Conservation (phyloP, 1,284 basidiomycete genomes). For the Irpex rosettiformis region DNA sequence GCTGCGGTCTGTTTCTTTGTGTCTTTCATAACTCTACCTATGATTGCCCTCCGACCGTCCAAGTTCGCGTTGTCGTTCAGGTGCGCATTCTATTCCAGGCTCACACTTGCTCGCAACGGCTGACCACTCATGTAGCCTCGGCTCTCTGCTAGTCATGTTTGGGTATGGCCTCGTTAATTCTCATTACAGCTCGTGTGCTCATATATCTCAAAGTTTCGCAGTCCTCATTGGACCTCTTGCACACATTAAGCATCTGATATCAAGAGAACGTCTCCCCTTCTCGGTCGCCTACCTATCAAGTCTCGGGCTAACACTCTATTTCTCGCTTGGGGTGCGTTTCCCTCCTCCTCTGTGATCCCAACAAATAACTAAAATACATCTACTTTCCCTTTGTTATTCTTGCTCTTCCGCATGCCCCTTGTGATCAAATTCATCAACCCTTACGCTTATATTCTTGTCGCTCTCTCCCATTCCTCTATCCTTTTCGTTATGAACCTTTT, state of each 20-base stretch:
- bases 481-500: too few relatives aligned
- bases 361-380: too few relatives aligned
- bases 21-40: conserved; percentile 87
- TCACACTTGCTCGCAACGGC: background rate
- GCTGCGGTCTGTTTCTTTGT: conserved; percentile 95
- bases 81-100: conserved; percentile 31
- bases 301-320: conserved; percentile 83
- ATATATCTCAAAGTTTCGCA: conserved; percentile 61
- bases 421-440: background rate
- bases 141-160: conserved; percentile 84
- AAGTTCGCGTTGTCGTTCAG: conserved; percentile 92
- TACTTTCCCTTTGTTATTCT: too few relatives aligned
- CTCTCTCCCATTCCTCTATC: conserved; percentile 6
- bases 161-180: conserved; percentile 49
- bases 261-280: conserved; percentile 86
- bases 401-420: too few relatives aligned
- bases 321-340: conserved; percentile 74
- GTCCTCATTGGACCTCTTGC: conserved; percentile 83
- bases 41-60: conserved; percentile 78
- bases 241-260: conserved; percentile 86
- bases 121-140: conserved; percentile 46
- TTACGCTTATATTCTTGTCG: background rate
- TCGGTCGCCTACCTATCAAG: conserved; percentile 81
- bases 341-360: background rate
- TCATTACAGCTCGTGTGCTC: conserved; percentile 14